Conservation (phyloP, 495 filamentous ascomycete species). For the Neurospora sp. region DNA sequence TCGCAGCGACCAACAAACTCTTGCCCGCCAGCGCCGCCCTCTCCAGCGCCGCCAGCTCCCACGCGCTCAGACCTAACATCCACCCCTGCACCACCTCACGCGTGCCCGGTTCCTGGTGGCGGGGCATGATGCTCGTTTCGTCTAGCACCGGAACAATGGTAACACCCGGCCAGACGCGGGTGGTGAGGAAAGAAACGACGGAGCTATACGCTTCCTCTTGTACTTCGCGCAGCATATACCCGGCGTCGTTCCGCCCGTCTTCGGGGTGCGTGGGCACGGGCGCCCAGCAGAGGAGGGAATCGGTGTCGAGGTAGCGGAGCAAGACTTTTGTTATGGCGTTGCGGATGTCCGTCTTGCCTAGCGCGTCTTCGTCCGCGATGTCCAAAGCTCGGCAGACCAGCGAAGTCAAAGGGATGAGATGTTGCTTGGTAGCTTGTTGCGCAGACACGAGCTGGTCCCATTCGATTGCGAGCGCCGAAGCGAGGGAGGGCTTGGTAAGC, state of each 20-base stretch:
- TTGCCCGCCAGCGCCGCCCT: constrained; percentile 74
- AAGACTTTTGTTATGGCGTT: constrained; percentile 52
- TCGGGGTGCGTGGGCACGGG: constrained; percentile 34
- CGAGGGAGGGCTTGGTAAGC: constrained; percentile 64
- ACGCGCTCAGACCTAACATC: constrained; percentile 58
- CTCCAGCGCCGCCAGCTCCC: constrained; percentile 82
- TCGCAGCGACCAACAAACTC: constrained; percentile 65
- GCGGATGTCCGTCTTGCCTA: constrained; percentile 29
- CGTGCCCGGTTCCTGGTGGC: constrained; percentile 58
- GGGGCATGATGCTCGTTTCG: constrained; percentile 59
- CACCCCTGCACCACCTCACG: constrained; percentile 67
- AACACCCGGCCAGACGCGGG: constrained; percentile 76
- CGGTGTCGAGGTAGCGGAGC: constrained; percentile 82
- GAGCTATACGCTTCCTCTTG: constrained; percentile 57
- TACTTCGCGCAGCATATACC: constrained; percentile 54
- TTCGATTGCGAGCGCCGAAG: constrained; percentile 78
- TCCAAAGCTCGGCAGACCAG: constrained; percentile 71
- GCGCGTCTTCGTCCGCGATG: constrained; percentile 53
- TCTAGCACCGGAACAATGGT: constrained; percentile 69
- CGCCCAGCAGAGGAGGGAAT: constrained; percentile 90
- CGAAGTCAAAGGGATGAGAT: constrained; percentile 86
- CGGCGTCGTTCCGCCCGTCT: constrained; percentile 10
- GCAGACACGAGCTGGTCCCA: constrained; percentile 79
- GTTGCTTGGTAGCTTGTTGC: constrained; percentile 65
- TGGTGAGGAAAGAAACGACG: constrained; percentile 59